These are phyloP conservation scores for Botryotinia convoluta DNA, from an alignment of 2,329 filamentous ascomycete species.

Conservation along the genomic window DNA sequence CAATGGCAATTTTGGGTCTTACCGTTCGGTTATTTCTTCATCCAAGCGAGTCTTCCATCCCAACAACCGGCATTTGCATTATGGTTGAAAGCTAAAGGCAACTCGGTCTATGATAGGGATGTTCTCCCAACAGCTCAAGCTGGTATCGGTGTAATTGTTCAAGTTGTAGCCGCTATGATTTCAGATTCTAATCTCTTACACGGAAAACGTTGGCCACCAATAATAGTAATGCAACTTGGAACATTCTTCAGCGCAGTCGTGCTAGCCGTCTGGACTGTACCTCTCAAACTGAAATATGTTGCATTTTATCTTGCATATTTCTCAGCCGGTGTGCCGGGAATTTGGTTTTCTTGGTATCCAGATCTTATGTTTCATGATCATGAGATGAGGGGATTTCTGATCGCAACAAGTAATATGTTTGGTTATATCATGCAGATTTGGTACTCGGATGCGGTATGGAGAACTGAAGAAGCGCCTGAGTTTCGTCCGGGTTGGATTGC, in stretches of 20 bases:
- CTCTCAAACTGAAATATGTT: constrained; percentile 14
- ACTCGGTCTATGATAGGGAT: constrained; percentile 29
- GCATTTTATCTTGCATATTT: constrained; percentile 24
- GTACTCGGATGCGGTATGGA: constrained; percentile 32
- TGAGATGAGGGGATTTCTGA: constrained; percentile 31
- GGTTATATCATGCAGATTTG: constrained; percentile 31
- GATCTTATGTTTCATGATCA: constrained; percentile 27
- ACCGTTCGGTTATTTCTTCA: constrained; percentile 31
- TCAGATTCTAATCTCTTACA: constrained; percentile 30
- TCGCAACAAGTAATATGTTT: constrained; percentile 28
- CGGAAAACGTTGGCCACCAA: constrained; percentile 32
- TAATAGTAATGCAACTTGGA: constrained; percentile 29
- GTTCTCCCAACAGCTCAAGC: constrained; percentile 30
- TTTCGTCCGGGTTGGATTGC: constrained; percentile 29
- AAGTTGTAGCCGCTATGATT: constrained; percentile 30
- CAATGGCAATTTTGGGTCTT: constrained; percentile 35
- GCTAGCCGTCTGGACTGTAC: constrained; percentile 23
- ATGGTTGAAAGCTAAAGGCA: constrained; percentile 27
- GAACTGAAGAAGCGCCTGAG: constrained; percentile 27
- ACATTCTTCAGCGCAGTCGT: constrained; percentile 36
- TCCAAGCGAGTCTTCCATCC: constrained; percentile 27
- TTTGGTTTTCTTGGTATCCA: constrained; percentile 26
- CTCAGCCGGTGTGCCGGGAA: constrained; percentile 23
- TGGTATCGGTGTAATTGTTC: constrained; percentile 26
- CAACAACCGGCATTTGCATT: constrained; percentile 30